Evolutionary conservation across 2,329 filamentous ascomycete species (phyloP), one percentile per base, ranked within the genome.

Genomic region (Chaetomiaceae sp.): DNA sequence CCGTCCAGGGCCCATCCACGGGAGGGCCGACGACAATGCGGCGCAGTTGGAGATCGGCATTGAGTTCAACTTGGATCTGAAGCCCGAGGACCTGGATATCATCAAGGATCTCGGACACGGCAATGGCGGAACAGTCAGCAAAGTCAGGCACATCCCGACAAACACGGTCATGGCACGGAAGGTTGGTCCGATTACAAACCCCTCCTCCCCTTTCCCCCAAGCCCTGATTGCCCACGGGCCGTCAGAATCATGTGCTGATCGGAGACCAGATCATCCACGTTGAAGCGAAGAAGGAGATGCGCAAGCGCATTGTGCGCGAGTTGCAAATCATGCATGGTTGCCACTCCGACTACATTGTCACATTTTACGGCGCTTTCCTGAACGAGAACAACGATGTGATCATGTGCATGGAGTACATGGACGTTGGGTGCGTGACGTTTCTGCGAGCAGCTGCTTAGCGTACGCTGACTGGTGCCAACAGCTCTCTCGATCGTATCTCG

Each of bases 371-470:
- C 54, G 93, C 93, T 33, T 99, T 97, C 66, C 81, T 97, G 65
- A 97, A 96, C 66, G 88, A 95, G 65, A 90, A 90, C 55, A 92
- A 95, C 66, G 93, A 99, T 72, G 95, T 99, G 53, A 95, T 97
- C 62, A 92, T 99, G 85, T 99, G 93, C 70, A 99, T 99, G 93
- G 93, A 99, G 69, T 97, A 99, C 68, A 96, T 96, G 89, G 93
- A 99, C 70, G 89, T 92, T 67, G 93, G 93, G 93, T 97, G 79
- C 70, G 88, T 74, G 41, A n/a, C 49, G n/a, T 38, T 17, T n/a
- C n/a, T n/a, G n/a, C n/a, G n/a, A n/a, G n/a, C n/a, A n/a, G n/a
- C n/a, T 39, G 20, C 14, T 33, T 16, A 19, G 56, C 20, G 30
- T 47, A 13, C 16, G 51, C 60, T 60, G 47, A 63, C 31, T 19